phyloP scores from a whole-genome alignment of 2,329 filamentous ascomycete species.

The Botrytis medusae region DNA sequence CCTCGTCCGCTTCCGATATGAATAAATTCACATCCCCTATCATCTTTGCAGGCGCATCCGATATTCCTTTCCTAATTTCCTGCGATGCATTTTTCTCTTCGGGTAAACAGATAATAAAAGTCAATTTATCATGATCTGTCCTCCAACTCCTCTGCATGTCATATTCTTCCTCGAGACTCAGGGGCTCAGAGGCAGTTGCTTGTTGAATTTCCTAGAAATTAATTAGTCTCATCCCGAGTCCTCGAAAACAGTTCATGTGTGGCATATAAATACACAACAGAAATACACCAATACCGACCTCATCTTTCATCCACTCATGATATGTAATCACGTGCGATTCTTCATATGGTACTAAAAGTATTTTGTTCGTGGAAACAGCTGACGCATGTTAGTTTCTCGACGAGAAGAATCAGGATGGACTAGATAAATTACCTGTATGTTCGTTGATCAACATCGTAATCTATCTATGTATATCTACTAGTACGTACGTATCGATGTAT shows the following conservation, averaged over 20 bases:
- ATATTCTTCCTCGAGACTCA: conserved; percentile 80
- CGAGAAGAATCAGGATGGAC: rapidly evolving
- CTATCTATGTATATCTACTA: neutral
- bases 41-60: conserved; percentile 59
- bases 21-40: conserved; percentile 82
- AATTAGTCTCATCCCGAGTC: neutral
- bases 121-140: conserved; percentile 78
- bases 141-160: conserved; percentile 90
- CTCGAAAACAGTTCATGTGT: rapidly evolving
- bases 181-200: conserved; percentile 83
- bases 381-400: neutral
- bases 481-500: too few relatives aligned
- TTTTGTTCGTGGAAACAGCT: conserved; percentile 66
- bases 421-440: neutral
- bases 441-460: conserved; percentile 8
- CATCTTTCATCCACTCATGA: conserved; percentile 81
- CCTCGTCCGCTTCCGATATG: conserved; percentile 56
- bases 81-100: neutral
- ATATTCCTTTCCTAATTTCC: neutral
- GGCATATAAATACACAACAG: neutral
- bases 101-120: conserved; percentile 73
- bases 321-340: conserved; percentile 78
- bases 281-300: conserved; percentile 20
- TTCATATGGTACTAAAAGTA: conserved; percentile 83
- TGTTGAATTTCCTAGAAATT: conserved; percentile 65